These are phyloP conservation scores for Vitis hybrid DNA, from an alignment of 177 flowering plant species.

Conservation along the genomic window DNA sequence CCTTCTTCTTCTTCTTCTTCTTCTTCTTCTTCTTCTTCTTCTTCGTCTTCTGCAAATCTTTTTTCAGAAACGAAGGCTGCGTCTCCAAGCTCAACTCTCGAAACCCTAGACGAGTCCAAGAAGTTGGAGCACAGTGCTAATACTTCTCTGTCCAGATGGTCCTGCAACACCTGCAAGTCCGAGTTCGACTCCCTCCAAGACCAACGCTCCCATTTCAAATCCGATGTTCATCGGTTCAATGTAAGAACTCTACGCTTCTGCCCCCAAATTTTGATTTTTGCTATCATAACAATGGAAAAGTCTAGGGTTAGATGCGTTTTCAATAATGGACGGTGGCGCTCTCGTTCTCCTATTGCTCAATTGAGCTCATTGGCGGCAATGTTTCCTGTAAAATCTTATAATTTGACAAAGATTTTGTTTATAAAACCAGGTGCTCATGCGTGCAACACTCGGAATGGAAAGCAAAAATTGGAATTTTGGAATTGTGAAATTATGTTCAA, in stretches of 20 bases:
- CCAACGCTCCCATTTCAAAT: constrained; percentile 89
- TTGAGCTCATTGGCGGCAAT: too few relatives aligned
- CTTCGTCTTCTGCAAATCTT: constrained; percentile 4
- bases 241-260: constrained; percentile 30
- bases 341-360: too few relatives aligned
- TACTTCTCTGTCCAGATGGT: constrained; percentile 44
- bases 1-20: constrained; percentile 22
- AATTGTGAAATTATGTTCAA: too few relatives aligned
- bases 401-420: too few relatives aligned
- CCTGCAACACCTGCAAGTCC: constrained; percentile 77
- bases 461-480: too few relatives aligned
- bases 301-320: too few relatives aligned
- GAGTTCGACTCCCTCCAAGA: constrained; percentile 86
- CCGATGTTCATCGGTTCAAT: constrained; percentile 86
- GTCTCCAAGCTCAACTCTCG: neutral
- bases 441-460: too few relatives aligned
- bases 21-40: neutral
- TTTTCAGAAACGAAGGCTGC: neutral
- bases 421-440: too few relatives aligned
- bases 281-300: neutral
- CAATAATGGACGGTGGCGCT: too few relatives aligned
- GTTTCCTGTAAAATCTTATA: too few relatives aligned
- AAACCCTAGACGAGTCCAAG: constrained; percentile 5
- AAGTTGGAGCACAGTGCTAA: constrained; percentile 8
- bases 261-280: neutral